Conservation (phyloP, 2,329 filamentous ascomycete species). For the Chrysoporthe cubensis region DNA sequence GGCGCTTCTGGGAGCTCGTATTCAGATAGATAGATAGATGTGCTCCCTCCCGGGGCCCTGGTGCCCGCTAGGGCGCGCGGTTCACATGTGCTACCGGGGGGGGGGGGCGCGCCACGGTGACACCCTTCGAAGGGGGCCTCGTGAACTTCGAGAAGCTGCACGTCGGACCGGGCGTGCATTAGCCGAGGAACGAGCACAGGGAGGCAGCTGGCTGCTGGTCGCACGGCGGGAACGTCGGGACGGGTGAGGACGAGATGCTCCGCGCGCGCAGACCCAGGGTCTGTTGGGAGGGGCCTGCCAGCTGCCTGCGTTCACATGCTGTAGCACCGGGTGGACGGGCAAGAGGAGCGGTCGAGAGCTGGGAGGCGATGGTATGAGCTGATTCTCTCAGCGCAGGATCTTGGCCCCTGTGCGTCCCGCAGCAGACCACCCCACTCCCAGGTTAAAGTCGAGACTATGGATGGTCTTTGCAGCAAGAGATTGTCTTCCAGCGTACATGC, state of each 20-base stretch:
- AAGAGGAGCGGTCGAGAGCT: neutral
- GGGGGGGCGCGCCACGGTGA: neutral
- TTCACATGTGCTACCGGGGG: neutral
- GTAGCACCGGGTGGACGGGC: too few relatives aligned
- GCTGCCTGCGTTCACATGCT: too few relatives aligned
- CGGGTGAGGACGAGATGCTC: too few relatives aligned
- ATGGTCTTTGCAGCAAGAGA: too few relatives aligned
- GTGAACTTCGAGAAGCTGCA: slow-evolving; percentile 13
- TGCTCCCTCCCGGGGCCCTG: neutral
- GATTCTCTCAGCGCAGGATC: too few relatives aligned
- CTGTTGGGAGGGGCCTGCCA: too few relatives aligned
- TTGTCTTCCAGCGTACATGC: neutral
- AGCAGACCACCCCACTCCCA: too few relatives aligned
- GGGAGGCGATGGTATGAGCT: too few relatives aligned
- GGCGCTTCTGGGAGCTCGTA: neutral
- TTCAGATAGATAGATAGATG: neutral
- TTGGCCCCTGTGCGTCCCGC: too few relatives aligned
- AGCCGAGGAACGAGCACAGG: neutral
- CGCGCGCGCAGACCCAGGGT: neutral
- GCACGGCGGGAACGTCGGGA: too few relatives aligned
- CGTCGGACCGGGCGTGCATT: slow-evolving; percentile 7
- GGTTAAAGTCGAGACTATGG: too few relatives aligned
- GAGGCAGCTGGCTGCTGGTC: neutral
- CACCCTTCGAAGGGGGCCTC: neutral
- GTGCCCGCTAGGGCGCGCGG: neutral